Evolutionary conservation across 176 grass and related monocot species (phyloP), one percentile per base, ranked within the genome.

Genomic region (Luzula sylvatica): DNA sequence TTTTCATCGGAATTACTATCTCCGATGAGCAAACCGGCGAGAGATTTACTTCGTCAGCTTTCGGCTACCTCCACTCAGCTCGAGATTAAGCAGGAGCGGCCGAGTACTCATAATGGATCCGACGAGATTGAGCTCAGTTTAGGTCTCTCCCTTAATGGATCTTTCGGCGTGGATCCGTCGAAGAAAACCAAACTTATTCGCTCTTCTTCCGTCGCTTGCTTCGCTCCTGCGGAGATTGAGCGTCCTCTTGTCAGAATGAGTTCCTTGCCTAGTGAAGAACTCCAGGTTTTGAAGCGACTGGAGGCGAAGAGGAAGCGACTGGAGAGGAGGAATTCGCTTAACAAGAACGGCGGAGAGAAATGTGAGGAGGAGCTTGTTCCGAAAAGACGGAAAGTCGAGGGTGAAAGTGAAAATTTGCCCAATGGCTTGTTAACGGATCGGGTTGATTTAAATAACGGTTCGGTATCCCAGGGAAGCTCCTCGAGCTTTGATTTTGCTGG

Each of bases 291-390:
- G 22, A 79, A 81, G 44, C 78, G 80, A 29, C 38, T 82, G 0
- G 77, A 88, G 50, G 58, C 79, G 20, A 95, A 85, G 80, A 81
- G 58, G 52, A 94, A 83, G 65, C 72, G 70, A 38, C 56, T 81
- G 30, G 53, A 85, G 20, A 75, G 77, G 76, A 75, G 50, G 56
- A 84, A 61, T 61, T 82, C 77, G 26, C 26, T 66, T 6, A 81
- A 68, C 48, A 61, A 51, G 29, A 69, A 14, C 22, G 66, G 14
- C 8, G n/a, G 8, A 0, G 66, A 77, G 50, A 47, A 48, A 46
- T 43, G 13, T 2, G 50, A 64, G 0, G 66, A 55, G 45, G 76
- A 70, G 40, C 32, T 46, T 13, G 75, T 52, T 23, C 15, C 61
- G 50, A 50, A 43, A 11, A 3, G 43, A 3, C 20, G 55, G 12